These are phyloP conservation scores for Aurantiochytrium sp. DNA, from an alignment of 108 stramenopile genomes.

Conservation along the genomic window DNA sequence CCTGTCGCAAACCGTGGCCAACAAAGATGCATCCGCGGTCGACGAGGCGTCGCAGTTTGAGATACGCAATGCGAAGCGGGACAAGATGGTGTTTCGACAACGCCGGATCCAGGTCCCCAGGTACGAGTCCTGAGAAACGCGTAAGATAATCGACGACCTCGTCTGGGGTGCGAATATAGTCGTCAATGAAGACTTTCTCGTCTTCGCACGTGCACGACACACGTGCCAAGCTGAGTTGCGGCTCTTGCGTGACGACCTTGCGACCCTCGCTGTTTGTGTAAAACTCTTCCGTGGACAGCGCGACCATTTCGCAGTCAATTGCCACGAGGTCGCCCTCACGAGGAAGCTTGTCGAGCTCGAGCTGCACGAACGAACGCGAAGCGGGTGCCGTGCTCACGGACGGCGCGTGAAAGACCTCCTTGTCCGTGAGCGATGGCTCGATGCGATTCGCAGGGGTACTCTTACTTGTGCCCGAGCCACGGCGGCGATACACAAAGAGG, in stretches of 20 bases:
- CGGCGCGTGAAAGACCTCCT: constrained; percentile 54
- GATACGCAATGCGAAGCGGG: constrained; percentile 67
- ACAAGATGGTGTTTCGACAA: constrained; percentile 72
- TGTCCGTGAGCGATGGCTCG: not conserved
- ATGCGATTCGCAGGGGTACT: not conserved
- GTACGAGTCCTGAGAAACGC: constrained; percentile 77
- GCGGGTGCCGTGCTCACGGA: constrained; percentile 43
- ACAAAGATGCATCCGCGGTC: constrained; percentile 75
- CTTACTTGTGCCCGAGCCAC: constrained; percentile 10
- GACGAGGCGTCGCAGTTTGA: constrained; percentile 77
- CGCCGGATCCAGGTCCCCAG: constrained; percentile 73
- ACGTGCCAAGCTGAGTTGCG: not conserved
- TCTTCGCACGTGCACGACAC: constrained; percentile 19
- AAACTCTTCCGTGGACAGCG: not conserved
- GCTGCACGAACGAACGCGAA: not conserved
- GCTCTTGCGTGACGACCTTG: not conserved
- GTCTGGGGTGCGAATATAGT: constrained; percentile 80
- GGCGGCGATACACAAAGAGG: constrained; percentile 44
- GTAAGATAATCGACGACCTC: constrained; percentile 86
- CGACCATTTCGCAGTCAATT: constrained; percentile 57
- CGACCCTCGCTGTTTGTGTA: not conserved
- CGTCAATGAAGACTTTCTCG: constrained; percentile 67
- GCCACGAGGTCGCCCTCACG: constrained; percentile 63
- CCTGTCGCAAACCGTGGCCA: constrained; percentile 73
- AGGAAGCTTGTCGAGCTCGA: constrained; percentile 32